Evolutionary conservation across 2,329 filamentous ascomycete genomes (phyloP).

Genomic region (Penicillium sumatraense): DNA sequence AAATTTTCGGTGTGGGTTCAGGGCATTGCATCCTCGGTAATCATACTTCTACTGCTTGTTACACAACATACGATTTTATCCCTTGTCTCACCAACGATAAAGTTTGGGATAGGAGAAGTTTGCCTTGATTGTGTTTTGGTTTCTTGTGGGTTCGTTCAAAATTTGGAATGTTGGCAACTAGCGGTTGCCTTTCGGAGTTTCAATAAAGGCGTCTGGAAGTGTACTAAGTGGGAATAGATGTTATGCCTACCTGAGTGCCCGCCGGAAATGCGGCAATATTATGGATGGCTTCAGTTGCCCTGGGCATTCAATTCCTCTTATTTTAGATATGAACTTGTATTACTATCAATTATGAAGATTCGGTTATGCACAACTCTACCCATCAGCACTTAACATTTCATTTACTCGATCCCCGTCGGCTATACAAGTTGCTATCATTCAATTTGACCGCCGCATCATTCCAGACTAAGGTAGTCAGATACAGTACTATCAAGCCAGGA

Average conservation of each 20-base stretch:
- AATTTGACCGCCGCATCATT: no score
- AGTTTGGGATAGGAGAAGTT: not conserved
- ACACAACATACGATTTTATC: slow-evolving; percentile 3
- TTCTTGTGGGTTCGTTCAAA: not conserved
- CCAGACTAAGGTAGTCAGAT: no score
- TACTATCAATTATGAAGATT: slow-evolving; percentile 8
- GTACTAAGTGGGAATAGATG: not conserved
- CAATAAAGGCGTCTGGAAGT: not conserved
- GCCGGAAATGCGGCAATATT: not conserved
- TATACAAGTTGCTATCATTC: no score
- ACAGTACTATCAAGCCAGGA: no score
- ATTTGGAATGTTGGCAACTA: not conserved
- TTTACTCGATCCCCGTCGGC: no score
- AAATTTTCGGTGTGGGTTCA: slow-evolving; percentile 8
- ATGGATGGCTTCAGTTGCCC: not conserved
- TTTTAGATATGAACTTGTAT: slow-evolving; percentile 9
- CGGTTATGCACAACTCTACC: not conserved
- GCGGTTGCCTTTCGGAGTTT: slow-evolving; percentile 2
- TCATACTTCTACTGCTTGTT: not conserved
- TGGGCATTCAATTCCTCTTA: not conserved
- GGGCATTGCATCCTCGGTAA: not conserved
- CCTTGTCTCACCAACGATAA: not conserved
- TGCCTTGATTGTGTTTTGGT: not conserved
- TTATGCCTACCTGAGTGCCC: not conserved
- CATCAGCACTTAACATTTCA: no score